Base-by-base conservation (phyloP, 257 asterid genomes). In the Henckelia pumila region DNA sequence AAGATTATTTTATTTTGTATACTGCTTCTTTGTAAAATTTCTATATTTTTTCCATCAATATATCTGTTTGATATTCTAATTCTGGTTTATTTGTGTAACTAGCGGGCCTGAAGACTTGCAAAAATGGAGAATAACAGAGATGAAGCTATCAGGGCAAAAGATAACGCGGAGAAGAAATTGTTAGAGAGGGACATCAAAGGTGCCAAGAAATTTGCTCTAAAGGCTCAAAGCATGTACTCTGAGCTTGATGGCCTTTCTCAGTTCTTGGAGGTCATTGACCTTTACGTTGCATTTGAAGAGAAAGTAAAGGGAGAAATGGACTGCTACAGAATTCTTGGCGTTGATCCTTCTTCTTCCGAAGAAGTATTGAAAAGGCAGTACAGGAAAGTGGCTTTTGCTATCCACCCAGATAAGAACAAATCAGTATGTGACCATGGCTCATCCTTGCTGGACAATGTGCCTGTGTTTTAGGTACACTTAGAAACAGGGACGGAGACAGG, bases 351-450 rank as follows among this genome's bases (percentile, higher is more conserved):
- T 0, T 66, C 73, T 26, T 80, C 81, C 25, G 81, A 77, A 35
- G 85, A 86, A 10, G 58, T 75, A 8, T 19, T 90, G 61, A 73
- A 61, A 70, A 78, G 44, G 52, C 76, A 78, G 56, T 86, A 82
- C 67, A 80, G 70, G 71, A 81, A 73, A 80, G 59, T 81, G 72
- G 86, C 90, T 35, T 78, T 84, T 63, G 72, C 80, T 32, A 84
- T 90, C 30, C 92, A 90, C 76, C 97, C 97, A 6, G 95, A 90
- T 60, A 86, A 86, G 73, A 90, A 84, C 81, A 80, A 76, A 72
- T 73, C 83, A n/a, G n/a, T n/a, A n/a, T n/a, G n/a, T n/a, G n/a
- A n/a, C n/a, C n/a, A n/a, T n/a, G n/a, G n/a, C n/a, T n/a, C n/a
- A n/a, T n/a, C n/a, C n/a, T n/a, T n/a, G n/a, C n/a, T n/a, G n/a